phyloP scores from a whole-genome alignment of 768 basidiomycete species.

The Phylloporus sp. region DNA sequence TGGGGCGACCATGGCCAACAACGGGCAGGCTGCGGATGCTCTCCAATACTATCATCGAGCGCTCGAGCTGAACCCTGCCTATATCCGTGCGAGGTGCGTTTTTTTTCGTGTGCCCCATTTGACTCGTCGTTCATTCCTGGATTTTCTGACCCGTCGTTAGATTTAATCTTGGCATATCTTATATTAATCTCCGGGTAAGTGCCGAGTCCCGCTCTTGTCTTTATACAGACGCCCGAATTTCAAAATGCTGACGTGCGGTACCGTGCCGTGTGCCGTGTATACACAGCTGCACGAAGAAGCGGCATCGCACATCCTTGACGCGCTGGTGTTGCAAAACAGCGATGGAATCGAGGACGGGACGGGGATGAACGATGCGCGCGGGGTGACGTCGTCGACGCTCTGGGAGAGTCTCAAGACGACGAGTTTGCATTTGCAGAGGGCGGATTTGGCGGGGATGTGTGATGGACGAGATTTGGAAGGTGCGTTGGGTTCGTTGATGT shows the following conservation, averaged over 20 bases:
- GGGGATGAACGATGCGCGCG: conserved; percentile 48
- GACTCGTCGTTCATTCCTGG: too few species aligned
- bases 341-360: conserved; percentile 58
- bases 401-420: conserved; percentile 89
- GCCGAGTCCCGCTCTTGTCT: background rate
- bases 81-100: conserved; percentile 78
- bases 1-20: conserved; percentile 92
- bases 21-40: conserved; percentile 73
- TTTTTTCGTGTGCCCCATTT: background rate
- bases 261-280: too few species aligned
- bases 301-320: conserved; percentile 81
- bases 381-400: conserved; percentile 68
- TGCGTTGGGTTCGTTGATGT: conserved; percentile 19
- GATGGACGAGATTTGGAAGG: conserved; percentile 68
- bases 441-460: conserved; percentile 73
- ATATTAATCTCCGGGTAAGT: conserved; percentile 76
- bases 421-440: conserved; percentile 73
- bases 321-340: conserved; percentile 81
- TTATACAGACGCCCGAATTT: conserved; percentile 3
- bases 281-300: conserved; percentile 90
- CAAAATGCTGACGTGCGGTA: background rate
- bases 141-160: conserved; percentile 44
- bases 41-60: conserved; percentile 82
- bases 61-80: conserved; percentile 80
- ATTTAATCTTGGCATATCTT: conserved; percentile 92